A percentile compares a stretch with the other conserved stretches of the same genome.
phyloP scores from a whole-genome alignment of 169 alveolate genomes.

The Prorocentrum cordatum region DNA sequence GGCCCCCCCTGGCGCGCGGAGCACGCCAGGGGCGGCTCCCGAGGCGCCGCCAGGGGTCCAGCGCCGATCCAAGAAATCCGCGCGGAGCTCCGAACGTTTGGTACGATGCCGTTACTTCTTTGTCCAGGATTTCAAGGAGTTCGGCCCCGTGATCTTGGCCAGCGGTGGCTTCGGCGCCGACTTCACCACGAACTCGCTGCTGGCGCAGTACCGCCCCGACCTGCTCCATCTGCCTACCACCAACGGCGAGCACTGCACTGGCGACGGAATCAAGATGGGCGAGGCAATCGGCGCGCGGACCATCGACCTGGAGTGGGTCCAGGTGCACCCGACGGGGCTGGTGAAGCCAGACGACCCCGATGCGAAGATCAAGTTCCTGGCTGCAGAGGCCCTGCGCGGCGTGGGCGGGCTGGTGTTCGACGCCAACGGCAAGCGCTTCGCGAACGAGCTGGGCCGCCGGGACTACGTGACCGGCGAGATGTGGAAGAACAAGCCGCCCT shows the following conservation, averaged over 20 bases:
- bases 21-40: no score
- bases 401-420: conserved; percentile 74
- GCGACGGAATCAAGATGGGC: conserved; percentile 70
- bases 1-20: no score
- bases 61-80: no score
- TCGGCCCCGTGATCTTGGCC: not conserved
- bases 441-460: conserved; percentile 74
- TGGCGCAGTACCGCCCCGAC: conserved; percentile 63
- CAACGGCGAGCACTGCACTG: conserved; percentile 12
- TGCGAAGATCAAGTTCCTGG: conserved; percentile 72
- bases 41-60: no score
- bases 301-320: conserved; percentile 74
- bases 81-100: no score
- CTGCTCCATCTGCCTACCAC: conserved; percentile 66
- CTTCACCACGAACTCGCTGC: conserved; percentile 49
- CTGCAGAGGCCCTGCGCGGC: conserved; percentile 75
- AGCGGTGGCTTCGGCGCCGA: conserved; percentile 36
- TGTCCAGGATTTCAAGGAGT: not conserved
- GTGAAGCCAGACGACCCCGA: conserved; percentile 72
- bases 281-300: conserved; percentile 74
- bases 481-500: conserved; percentile 73
- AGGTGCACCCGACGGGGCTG: conserved; percentile 75
- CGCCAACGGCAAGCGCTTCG: conserved; percentile 74
- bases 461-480: conserved; percentile 73
- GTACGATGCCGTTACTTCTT: no score